A percentile compares a stretch with the other conserved stretches of the same genome.
These are phyloP conservation scores for Incumbomyces lentus DNA, from an alignment of 2,329 filamentous ascomycete genomes.

Conservation along the genomic window DNA sequence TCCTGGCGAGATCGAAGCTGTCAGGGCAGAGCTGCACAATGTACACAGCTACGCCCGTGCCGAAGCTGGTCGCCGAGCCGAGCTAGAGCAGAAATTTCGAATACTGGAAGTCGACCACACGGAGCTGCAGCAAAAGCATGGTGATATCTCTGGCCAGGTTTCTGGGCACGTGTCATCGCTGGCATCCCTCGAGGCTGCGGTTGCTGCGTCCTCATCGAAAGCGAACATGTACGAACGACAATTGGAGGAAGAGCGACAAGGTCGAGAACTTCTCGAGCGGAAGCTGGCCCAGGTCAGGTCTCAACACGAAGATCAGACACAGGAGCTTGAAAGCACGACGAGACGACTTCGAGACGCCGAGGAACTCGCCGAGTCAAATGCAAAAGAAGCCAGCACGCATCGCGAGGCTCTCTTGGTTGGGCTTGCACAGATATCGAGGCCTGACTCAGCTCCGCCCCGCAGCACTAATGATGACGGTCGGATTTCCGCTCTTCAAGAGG, in stretches of 20 bases:
- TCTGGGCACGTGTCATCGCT: constrained; percentile 63
- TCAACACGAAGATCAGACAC: constrained; percentile 70
- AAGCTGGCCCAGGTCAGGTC: constrained; percentile 66
- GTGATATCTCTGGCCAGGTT: constrained; percentile 55
- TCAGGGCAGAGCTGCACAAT: constrained; percentile 77
- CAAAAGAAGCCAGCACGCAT: constrained; percentile 76
- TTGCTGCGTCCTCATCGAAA: constrained; percentile 69
- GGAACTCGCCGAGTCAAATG: constrained; percentile 76
- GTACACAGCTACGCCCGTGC: constrained; percentile 69
- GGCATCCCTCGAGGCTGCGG: constrained; percentile 63
- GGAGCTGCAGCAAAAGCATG: constrained; percentile 59
- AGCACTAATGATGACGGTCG: constrained; percentile 43
- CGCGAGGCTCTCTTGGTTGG: constrained; percentile 72
- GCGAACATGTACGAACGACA: constrained; percentile 66
- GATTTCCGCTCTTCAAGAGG: constrained; percentile 62
- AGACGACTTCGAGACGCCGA: constrained; percentile 75
- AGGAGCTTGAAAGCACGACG: constrained; percentile 64
- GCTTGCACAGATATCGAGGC: constrained; percentile 58
- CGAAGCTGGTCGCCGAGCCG: constrained; percentile 64
- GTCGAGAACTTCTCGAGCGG: constrained; percentile 63
- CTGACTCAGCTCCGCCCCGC: constrained; percentile 31
- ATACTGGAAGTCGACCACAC: constrained; percentile 78
- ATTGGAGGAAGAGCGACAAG: constrained; percentile 69
- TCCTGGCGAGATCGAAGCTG: constrained; percentile 70
- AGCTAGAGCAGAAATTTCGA: constrained; percentile 63